Evolutionary conservation across 371 early-diverging fungal genomes (phyloP), one percentile per base, ranked within the genome.

Genomic region (Basidiobolus meristosporus): DNA sequence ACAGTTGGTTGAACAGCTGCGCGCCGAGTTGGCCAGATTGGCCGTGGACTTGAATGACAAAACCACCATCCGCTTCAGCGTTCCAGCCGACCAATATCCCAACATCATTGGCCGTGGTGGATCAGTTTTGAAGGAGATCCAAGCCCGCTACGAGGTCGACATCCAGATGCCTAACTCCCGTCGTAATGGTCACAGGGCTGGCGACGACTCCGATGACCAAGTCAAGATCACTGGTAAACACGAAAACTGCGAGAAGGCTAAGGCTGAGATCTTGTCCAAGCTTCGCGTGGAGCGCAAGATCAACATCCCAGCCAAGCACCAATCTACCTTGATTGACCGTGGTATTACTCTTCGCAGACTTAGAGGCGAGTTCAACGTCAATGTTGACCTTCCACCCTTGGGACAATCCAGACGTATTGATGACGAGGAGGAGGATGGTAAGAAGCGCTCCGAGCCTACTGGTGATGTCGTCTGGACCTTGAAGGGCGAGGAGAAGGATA

Each of bases 51-150:
- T 53, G 26, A 57, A 56, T 31, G 44, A 56, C 20, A 53, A 62
- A 45, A 51, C 48, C 36, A 56, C 47, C 45, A 46, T 51, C 41
- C 46, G 52, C 7, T 61, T 73, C 1, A 30, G 58, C 12, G 34
- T 51, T 37, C 76, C 73, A 2, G 59, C 55, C 7, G 46, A 61
- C 1, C 65, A 71, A 39, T 69, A 72, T 38, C 56, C 70, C n/a
- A 55, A 56, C 30, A 44, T 78, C 21, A 77, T 78, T 36, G 78
- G 78, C 9, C 68, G 68, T 21, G 64, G 67, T 40, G 77, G 76
- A 19, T 46, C 59, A n/a, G 57, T 55, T 20, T 54, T 77, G 36
- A 62, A 57, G 49, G 58, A 57, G 35, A 48, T 78, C 31, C 68
- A 72, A 50, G 50, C 50, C 20, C 41, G 51, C 9, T 62, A 63